phyloP scores from a whole-genome alignment of 164 flowering plant genomes.

The Hamamelis virginiana region DNA sequence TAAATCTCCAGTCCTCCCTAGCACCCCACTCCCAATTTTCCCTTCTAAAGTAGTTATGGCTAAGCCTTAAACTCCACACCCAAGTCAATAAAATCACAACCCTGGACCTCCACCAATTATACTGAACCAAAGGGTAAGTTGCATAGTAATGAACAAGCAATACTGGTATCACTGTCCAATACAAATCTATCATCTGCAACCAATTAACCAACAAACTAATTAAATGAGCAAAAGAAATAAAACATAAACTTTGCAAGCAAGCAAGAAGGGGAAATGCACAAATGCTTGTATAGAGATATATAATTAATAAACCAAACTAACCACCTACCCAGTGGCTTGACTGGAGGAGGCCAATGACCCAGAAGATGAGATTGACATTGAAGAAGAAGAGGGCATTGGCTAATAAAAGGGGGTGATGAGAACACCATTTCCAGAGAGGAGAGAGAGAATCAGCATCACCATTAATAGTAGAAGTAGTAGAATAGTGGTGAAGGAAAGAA shows the following conservation, averaged over 20 bases:
- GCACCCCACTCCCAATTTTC: slow-evolving; percentile 91
- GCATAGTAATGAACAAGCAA: slow-evolving; percentile 79
- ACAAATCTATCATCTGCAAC: slow-evolving; percentile 87
- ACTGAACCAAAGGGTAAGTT: slow-evolving; percentile 58
- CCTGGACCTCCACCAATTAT: slow-evolving; percentile 53
- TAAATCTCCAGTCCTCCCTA: slow-evolving; percentile 91
- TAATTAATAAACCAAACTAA: neutral
- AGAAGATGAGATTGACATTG: slow-evolving; percentile 79
- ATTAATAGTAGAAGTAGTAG: neutral
- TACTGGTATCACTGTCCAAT: slow-evolving; percentile 92
- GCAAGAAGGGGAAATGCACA: too few relatives aligned
- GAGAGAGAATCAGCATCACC: slow-evolving; percentile 15
- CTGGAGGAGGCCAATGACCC: slow-evolving; percentile 71
- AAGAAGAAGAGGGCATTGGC: slow-evolving; percentile 80
- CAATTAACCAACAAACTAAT: too few relatives aligned
- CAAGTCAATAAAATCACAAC: slow-evolving; percentile 63
- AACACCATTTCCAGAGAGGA: slow-evolving; percentile 70
- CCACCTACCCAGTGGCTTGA: slow-evolving; percentile 75
- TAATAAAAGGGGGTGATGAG: slow-evolving; percentile 66
- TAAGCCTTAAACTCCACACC: slow-evolving; percentile 83
- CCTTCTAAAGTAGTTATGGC: slow-evolving; percentile 84
- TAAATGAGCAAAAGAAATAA: neutral
- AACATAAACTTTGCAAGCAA: neutral
- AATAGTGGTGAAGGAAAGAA: slow-evolving; percentile 45
- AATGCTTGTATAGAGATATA: neutral